phyloP scores from a whole-genome alignment of 305 asterid genomes.

The Fraxinus ornus region DNA sequence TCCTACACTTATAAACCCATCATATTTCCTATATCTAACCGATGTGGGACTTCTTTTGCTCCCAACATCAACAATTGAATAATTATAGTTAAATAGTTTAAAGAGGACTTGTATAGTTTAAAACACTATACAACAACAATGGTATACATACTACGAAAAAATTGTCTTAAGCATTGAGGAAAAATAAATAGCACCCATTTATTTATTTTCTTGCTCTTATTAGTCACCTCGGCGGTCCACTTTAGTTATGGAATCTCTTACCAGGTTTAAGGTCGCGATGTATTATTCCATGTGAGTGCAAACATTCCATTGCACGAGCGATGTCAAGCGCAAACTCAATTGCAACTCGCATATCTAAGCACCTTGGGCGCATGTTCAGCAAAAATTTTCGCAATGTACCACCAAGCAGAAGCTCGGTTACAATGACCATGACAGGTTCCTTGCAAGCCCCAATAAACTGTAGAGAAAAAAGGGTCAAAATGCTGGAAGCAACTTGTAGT shows the following conservation, averaged over 20 bases:
- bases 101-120: not conserved
- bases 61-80: not conserved
- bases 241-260: slow-evolving; percentile 22
- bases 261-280: slow-evolving; percentile 76
- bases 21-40: no score
- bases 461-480: not conserved
- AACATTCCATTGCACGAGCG: slow-evolving; percentile 70
- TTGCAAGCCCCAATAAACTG: slow-evolving; percentile 78
- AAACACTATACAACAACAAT: not conserved
- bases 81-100: not conserved
- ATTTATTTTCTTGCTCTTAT: not conserved
- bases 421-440: slow-evolving; percentile 71
- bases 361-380: slow-evolving; percentile 54
- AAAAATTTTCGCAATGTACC: slow-evolving; percentile 63
- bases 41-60: no score
- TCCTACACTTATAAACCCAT: no score
- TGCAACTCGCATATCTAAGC: slow-evolving; percentile 58
- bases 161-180: not conserved
- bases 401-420: slow-evolving; percentile 61
- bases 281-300: slow-evolving; percentile 72
- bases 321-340: slow-evolving; percentile 68
- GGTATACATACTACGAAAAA: not conserved
- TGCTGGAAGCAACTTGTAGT: not conserved
- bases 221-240: not conserved
- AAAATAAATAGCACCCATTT: not conserved